These are phyloP conservation scores for Apium graveolens DNA, from an alignment of 129 eudicot genomes.

Conservation along the genomic window DNA sequence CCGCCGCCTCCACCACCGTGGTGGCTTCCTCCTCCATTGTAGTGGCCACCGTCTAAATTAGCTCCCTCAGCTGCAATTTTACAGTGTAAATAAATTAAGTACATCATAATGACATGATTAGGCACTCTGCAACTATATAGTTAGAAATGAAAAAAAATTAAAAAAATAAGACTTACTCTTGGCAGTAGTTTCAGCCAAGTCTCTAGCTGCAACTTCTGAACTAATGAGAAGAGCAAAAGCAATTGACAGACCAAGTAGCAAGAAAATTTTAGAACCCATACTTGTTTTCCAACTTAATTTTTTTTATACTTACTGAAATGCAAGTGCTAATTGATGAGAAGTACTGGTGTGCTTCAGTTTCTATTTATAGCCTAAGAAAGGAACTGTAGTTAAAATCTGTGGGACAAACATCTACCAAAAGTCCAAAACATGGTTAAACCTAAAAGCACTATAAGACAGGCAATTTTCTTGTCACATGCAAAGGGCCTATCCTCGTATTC, in stretches of 20 bases:
- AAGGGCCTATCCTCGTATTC: too few relatives aligned
- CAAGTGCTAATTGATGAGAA: neutral
- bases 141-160: too few relatives aligned
- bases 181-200: slow-evolving; percentile 10
- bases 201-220: slow-evolving; percentile 14
- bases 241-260: slow-evolving; percentile 1
- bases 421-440: too few relatives aligned
- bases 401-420: too few relatives aligned
- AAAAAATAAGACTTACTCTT: too few relatives aligned
- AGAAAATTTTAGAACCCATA: slow-evolving; percentile 7
- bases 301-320: neutral
- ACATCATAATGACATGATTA: too few relatives aligned
- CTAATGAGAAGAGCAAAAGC: slow-evolving; percentile 10
- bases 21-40: neutral
- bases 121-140: too few relatives aligned
- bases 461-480: too few relatives aligned
- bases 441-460: too few relatives aligned
- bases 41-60: neutral
- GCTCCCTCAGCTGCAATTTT: slow-evolving; percentile 8
- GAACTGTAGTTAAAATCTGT: neutral
- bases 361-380: neutral
- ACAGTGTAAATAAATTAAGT: too few relatives aligned
- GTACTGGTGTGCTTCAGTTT: neutral
- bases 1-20: neutral
- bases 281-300: neutral